phyloP scores from a whole-genome alignment of 306 rosid species.

The Geum urbanum region DNA sequence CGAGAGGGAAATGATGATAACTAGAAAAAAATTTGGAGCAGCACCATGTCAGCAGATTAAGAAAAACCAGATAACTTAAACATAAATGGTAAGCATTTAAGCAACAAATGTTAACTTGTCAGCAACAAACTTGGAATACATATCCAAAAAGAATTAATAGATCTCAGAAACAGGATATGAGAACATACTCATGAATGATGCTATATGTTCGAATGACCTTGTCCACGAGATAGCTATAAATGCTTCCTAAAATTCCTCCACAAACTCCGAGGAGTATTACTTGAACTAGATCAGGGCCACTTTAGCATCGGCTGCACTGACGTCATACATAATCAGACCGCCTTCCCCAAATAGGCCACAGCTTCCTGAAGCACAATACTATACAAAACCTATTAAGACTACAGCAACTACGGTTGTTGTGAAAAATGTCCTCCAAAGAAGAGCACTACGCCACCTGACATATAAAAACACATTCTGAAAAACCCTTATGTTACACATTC shows the following conservation, averaged over 20 bases:
- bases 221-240: slow-evolving; percentile 65
- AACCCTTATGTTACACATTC: too few species aligned
- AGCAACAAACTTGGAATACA: neutral
- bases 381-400: slow-evolving; percentile 52
- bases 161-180: neutral
- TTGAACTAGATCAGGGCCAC: slow-evolving; percentile 48
- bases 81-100: neutral
- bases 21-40: slow-evolving; percentile 52
- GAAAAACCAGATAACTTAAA: neutral
- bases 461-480: neutral
- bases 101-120: neutral
- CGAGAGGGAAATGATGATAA: slow-evolving; percentile 47
- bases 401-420: slow-evolving; percentile 85
- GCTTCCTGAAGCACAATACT: slow-evolving; percentile 41
- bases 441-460: slow-evolving; percentile 87
- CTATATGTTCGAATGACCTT: slow-evolving; percentile 74
- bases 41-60: slow-evolving; percentile 69
- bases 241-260: slow-evolving; percentile 80
- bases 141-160: neutral
- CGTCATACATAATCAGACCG: slow-evolving; percentile 72
- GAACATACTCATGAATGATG: slow-evolving; percentile 78
- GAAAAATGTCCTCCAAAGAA: slow-evolving; percentile 80
- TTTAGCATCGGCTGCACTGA: slow-evolving; percentile 50
- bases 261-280: slow-evolving; percentile 53
- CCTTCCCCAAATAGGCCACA: slow-evolving; percentile 88